Evolutionary conservation across 1,284 basidiomycete species (phyloP), one percentile per base, ranked within the genome.

Genomic region (Microbotryomycetes sp.): DNA sequence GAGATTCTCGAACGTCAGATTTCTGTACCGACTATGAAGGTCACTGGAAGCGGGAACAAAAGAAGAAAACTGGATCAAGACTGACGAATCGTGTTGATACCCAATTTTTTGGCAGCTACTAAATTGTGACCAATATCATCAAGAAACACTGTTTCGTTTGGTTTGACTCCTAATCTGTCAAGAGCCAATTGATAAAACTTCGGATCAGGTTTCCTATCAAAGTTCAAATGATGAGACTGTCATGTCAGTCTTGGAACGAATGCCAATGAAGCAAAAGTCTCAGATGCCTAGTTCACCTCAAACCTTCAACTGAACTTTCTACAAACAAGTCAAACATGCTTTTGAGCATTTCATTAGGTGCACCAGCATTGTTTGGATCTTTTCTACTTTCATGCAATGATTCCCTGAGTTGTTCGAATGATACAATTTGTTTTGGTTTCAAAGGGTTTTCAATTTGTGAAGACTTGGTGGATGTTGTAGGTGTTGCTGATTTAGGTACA

Each of bases 101-200:
- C 75, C 22, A 77, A 59, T 60, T 71, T 67, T 9, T 65, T 57
- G 14, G 76, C 76, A 1, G 76, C 69, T 26, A 73, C 74, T 48
- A 77, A 70, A 56, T 77, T 77, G 30, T 59, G 65, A 15, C 75
- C 75, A 36, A 77, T 74, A 54, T 77, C 76, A 66, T 77, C 76
- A 22, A 77, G 66, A 54, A 77, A 77, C 30, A 77, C 70, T 0
- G 70, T 68, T 56, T 76, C 71, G 16, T 72, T 56, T n/a, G 72
- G 60, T 50, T 67, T 56, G 46, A 72, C 67, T 28, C 72, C 67
- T 49, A 76, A 66, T 29, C 65, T 51, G 28, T 73, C 61, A 23
- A 76, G 60, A 7, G 75, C 74, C 56, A 76, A 61, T 54, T 70
- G 68, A 63, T 73, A 77, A 63, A 76, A 72, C 16, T 68, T 63